phyloP scores from a whole-genome alignment of 495 filamentous ascomycete species.

The Penicillium parvum region DNA sequence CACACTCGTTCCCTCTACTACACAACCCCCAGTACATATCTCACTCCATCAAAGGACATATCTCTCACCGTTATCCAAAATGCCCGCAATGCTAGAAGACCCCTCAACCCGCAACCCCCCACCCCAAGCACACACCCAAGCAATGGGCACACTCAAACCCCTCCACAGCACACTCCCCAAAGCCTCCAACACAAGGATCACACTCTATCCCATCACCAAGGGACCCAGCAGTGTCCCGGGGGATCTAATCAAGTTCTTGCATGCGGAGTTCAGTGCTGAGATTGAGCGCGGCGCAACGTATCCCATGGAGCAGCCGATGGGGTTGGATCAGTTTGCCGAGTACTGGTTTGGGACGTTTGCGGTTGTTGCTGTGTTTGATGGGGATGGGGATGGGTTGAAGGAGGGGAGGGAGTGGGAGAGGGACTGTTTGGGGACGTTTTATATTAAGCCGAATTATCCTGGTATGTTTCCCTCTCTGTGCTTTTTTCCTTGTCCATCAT shows the following conservation, averaged over 20 bases:
- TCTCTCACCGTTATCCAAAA: slow-evolving; percentile 10
- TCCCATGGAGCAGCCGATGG: slow-evolving; percentile 77
- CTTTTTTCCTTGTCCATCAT: not conserved
- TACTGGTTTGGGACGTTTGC: slow-evolving; percentile 97
- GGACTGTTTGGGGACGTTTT: slow-evolving; percentile 89
- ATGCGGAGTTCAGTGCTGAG: slow-evolving; percentile 79
- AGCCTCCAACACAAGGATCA: slow-evolving; percentile 71
- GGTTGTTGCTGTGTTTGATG: slow-evolving; percentile 78
- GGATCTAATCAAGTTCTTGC: slow-evolving; percentile 59
- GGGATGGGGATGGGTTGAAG: slow-evolving; percentile 28
- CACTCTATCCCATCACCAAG: slow-evolving; percentile 68
- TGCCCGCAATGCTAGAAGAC: slow-evolving; percentile 71
- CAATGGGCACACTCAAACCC: slow-evolving; percentile 60
- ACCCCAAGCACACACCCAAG: slow-evolving; percentile 45
- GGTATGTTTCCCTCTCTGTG: slow-evolving; percentile 56
- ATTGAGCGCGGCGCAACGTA: slow-evolving; percentile 91
- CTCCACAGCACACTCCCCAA: slow-evolving; percentile 71
- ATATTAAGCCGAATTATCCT: slow-evolving; percentile 97
- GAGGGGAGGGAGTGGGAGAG: slow-evolving; percentile 70
- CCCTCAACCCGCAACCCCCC: slow-evolving; percentile 53
- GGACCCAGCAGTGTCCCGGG: slow-evolving; percentile 59
- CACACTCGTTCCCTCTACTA: no score
- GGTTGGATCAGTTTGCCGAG: slow-evolving; percentile 64
- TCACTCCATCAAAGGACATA: not conserved
- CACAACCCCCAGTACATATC: not conserved